Percentiles rank a stretch among this genome's conserved stretches.
phyloP scores from a whole-genome alignment of 208 protist species.

The Trypanosoma avium region DNA sequence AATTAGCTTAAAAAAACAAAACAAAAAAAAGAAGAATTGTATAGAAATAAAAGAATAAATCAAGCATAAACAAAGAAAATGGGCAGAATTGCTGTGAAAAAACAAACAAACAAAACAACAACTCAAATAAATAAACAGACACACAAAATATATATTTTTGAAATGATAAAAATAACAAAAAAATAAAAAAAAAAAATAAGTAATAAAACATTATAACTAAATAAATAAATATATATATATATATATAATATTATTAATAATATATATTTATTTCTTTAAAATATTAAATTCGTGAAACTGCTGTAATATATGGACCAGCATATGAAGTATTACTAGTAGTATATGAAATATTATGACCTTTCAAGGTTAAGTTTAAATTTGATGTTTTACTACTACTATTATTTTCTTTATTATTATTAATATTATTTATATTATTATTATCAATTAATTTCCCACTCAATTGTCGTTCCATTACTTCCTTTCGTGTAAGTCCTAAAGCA shows the following conservation, averaged over 20 bases:
- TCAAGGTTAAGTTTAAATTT: no score
- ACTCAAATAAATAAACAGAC: not conserved
- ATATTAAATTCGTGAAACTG: slow-evolving; percentile 11
- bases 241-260: slow-evolving; percentile 12
- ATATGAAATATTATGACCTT: no score
- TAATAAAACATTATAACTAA: not conserved
- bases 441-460: no score
- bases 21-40: slow-evolving; percentile 4
- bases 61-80: no score
- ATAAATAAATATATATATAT: slow-evolving; percentile 9
- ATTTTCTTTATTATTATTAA: not conserved
- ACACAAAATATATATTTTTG: no score
- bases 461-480: slow-evolving; percentile 38
- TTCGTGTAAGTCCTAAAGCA: slow-evolving; percentile 43
- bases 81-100: no score
- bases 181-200: not conserved
- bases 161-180: not conserved
- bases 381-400: not conserved
- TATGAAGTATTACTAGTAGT: no score
- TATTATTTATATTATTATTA: not conserved
- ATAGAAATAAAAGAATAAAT: no score
- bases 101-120: not conserved
- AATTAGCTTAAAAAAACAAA: not conserved
- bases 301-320: not conserved
- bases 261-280: slow-evolving; percentile 1